Evolutionary conservation across 1,139 yeast genomes (phyloP), one percentile per base, ranked within the genome.

Genomic region (Blastobotrys apis): DNA sequence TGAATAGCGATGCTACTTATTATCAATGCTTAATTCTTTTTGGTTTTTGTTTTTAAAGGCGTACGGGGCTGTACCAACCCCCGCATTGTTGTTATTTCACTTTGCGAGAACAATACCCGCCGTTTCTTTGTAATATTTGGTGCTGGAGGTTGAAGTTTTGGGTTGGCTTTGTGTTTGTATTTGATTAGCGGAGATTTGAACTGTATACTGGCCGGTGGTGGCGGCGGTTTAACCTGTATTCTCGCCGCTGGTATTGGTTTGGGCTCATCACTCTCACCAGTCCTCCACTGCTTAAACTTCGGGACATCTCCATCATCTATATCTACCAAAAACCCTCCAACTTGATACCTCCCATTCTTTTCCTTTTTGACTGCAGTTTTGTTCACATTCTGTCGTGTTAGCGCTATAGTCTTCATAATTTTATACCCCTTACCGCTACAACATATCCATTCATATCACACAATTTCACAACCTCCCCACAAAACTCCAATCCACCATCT

Each of bases 401-500:
- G n/a, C n/a, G n/a, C n/a, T n/a, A n/a, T n/a, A n/a, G n/a, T n/a
- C n/a, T n/a, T n/a, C n/a, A n/a, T n/a, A n/a, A n/a, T n/a, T n/a
- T n/a, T n/a, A n/a, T n/a, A n/a, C n/a, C n/a, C n/a, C n/a, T n/a
- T 6, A 23, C 32, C 13, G 26, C 37, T 10, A 21, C n/a, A 8
- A 33, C 5, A 20, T 62, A 45, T 15, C 67, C 71, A 21, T 64
- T 68, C 12, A 66, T 69, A 47, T 69, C 71, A 42, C 60, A 62
- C 15, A 78, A 59, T 52, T 75, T 75, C 3, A 75, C 57, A 49
- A 74, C 72, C 59, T 73, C 65, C 50, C 68, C 72, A 56, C 72
- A 77, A 58, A 65, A 74, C 45, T 64, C 67, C 39, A 78, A 59
- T 19, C 49, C 57, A 2, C 84, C 84, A 51, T 79, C 84, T 41